phyloP scores from a whole-genome alignment of 768 basidiomycete species.

The Agaricus blazei region DNA sequence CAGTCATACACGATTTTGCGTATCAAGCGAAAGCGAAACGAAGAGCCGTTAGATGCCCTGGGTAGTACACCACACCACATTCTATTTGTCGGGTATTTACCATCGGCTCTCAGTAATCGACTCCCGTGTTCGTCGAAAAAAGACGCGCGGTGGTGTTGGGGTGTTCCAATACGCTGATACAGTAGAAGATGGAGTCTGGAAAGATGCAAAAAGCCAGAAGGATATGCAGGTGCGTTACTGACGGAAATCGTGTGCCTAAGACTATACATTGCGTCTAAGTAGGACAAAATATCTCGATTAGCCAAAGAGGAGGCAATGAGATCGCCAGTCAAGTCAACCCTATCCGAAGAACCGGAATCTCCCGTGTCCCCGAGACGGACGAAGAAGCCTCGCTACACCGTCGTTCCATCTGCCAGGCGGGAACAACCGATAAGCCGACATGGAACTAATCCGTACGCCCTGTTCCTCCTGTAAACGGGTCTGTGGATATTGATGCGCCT shows the following conservation, averaged over 20 bases:
- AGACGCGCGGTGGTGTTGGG: conserved; percentile 47
- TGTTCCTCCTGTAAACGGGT: neutral
- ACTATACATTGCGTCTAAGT: neutral
- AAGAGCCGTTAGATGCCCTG: conserved; percentile 78
- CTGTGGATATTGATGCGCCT: neutral
- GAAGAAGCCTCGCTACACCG: conserved; percentile 40
- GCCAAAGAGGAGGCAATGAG: conserved; percentile 31
- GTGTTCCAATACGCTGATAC: conserved; percentile 83
- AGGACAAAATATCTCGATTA: conserved; percentile 58
- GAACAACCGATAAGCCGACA: conserved; percentile 20
- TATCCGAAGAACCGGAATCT: conserved; percentile 6
- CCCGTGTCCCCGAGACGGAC: conserved; percentile 9
- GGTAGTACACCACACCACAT: conserved; percentile 35
- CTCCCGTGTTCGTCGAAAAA: conserved; percentile 55
- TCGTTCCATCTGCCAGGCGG: conserved; percentile 32
- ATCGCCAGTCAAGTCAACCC: conserved; percentile 15
- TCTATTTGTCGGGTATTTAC: conserved; percentile 4
- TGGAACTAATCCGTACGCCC: conserved; percentile 38
- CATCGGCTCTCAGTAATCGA: conserved; percentile 49
- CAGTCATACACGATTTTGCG: conserved; percentile 67
- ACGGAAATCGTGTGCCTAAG: neutral
- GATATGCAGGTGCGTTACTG: conserved; percentile 50
- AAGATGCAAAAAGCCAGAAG: conserved; percentile 50
- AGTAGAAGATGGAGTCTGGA: conserved; percentile 65
- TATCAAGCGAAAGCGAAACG: conserved; percentile 78